These are phyloP conservation scores for Tolypocladium capitatum DNA, from an alignment of 2,329 filamentous ascomycete species.

Conservation along the genomic window DNA sequence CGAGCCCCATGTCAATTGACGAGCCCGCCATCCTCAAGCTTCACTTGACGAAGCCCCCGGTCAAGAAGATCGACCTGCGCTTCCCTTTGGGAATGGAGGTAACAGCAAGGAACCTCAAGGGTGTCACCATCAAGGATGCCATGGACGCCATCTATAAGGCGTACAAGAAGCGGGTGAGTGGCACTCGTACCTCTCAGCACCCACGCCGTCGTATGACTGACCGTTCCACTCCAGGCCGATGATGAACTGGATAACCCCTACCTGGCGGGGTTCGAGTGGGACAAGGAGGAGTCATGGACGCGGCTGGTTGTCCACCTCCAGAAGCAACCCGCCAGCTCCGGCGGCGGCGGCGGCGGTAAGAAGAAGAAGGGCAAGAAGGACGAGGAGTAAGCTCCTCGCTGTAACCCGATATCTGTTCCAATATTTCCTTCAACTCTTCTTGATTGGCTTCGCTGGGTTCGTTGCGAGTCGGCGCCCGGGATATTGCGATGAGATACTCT, in stretches of 20 bases:
- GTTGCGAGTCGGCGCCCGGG: slow-evolving; percentile 27
- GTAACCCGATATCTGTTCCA: slow-evolving; percentile 24
- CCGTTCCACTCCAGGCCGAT: slow-evolving; percentile 48
- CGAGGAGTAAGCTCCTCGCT: slow-evolving; percentile 21
- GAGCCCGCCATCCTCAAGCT: slow-evolving; percentile 78
- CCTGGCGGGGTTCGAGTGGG: slow-evolving; percentile 92
- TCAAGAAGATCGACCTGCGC: slow-evolving; percentile 90
- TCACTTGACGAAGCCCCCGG: slow-evolving; percentile 61
- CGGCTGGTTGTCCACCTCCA: slow-evolving; percentile 76
- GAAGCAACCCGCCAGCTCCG: slow-evolving; percentile 46
- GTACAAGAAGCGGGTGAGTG: slow-evolving; percentile 84
- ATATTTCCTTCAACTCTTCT: slow-evolving; percentile 23
- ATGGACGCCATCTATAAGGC: slow-evolving; percentile 91
- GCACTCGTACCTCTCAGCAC: background rate
- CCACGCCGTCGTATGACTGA: background rate
- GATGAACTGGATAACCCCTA: slow-evolving; percentile 82
- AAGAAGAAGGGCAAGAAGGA: slow-evolving; percentile 62
- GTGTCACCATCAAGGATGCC: slow-evolving; percentile 94
- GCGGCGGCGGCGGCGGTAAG: slow-evolving; percentile 36
- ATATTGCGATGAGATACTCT: slow-evolving; percentile 31
- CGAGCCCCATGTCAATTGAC: slow-evolving; percentile 62
- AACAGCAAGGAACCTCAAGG: slow-evolving; percentile 80
- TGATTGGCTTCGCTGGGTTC: slow-evolving; percentile 26
- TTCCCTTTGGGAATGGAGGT: slow-evolving; percentile 83
- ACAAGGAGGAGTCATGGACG: slow-evolving; percentile 84